phyloP scores from a whole-genome alignment of 2,329 filamentous ascomycete species.

The Ceratocystis variospora region DNA sequence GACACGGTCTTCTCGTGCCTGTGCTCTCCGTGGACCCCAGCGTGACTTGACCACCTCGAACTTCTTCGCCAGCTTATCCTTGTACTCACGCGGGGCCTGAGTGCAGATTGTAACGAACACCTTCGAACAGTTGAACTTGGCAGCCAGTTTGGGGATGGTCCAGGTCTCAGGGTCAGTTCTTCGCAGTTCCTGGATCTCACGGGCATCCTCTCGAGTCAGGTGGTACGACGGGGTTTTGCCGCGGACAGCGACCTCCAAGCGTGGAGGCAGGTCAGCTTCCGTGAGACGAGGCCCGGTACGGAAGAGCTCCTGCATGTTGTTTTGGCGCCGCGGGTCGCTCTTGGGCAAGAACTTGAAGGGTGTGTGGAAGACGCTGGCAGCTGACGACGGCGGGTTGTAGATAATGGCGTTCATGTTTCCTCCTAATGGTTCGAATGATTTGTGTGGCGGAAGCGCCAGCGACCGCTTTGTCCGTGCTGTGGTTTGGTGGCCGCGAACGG shows the following conservation, averaged over 20 bases:
- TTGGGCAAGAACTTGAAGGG: conserved; percentile 52
- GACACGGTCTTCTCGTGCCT: conserved; percentile 41
- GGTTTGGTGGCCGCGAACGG: conserved; percentile 36
- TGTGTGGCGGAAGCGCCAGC: conserved; percentile 47
- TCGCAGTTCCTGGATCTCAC: conserved; percentile 45
- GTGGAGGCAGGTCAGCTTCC: conserved; percentile 20
- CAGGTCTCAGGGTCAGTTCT: conserved; percentile 39
- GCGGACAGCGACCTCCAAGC: conserved; percentile 22
- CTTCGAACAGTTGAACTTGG: conserved; percentile 41
- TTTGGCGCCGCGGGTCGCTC: conserved; percentile 39
- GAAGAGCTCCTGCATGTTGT: conserved; percentile 35
- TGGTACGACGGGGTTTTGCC: conserved; percentile 32
- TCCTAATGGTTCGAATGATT: conserved; percentile 39
- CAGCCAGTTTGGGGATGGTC: conserved; percentile 40
- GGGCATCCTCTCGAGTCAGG: conserved; percentile 41
- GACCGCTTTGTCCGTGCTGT: conserved; percentile 41
- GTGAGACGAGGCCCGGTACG: conserved; percentile 22
- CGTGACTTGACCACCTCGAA: conserved; percentile 36
- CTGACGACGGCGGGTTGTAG: conserved; percentile 43
- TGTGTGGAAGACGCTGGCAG: conserved; percentile 48
- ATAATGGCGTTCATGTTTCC: conserved; percentile 31
- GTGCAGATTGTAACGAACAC: conserved; percentile 47
- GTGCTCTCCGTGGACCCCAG: conserved; percentile 43
- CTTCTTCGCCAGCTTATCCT: conserved; percentile 32
- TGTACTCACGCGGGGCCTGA: conserved; percentile 36